Percentiles rank a stretch among this genome's conserved stretches.
These are phyloP conservation scores for Annulohypoxylon stygium DNA, from an alignment of 495 filamentous ascomycete genomes.

Conservation along the genomic window DNA sequence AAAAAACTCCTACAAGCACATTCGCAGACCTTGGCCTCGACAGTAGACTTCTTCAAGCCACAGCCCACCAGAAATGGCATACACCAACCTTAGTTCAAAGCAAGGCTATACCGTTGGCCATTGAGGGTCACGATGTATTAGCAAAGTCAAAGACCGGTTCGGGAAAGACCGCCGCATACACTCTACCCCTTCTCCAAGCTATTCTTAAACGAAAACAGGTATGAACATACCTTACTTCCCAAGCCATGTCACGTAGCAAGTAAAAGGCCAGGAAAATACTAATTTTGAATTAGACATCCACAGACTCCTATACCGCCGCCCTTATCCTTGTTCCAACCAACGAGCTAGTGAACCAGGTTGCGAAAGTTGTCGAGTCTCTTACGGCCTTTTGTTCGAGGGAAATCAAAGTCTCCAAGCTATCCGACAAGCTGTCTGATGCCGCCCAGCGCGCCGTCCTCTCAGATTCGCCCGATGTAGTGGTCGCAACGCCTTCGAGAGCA, in stretches of 20 bases:
- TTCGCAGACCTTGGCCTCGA: slow-evolving; percentile 80
- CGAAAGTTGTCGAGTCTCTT: slow-evolving; percentile 77
- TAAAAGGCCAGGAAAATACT: background rate
- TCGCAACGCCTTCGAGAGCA: slow-evolving; percentile 87
- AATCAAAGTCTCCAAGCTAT: slow-evolving; percentile 83
- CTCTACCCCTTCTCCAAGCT: slow-evolving; percentile 86
- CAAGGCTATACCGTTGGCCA: slow-evolving; percentile 86
- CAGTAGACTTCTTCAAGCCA: slow-evolving; percentile 83
- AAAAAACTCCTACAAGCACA: slow-evolving; percentile 43
- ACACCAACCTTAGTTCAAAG: slow-evolving; percentile 88
- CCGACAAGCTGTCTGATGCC: slow-evolving; percentile 86
- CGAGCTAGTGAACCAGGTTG: slow-evolving; percentile 92
- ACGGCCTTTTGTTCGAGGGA: slow-evolving; percentile 86
- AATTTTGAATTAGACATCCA: slow-evolving; percentile 47
- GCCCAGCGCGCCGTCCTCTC: slow-evolving; percentile 87
- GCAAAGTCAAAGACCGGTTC: slow-evolving; percentile 93
- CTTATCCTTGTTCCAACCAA: slow-evolving; percentile 94
- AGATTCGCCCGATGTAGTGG: slow-evolving; percentile 88
- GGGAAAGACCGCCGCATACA: slow-evolving; percentile 96
- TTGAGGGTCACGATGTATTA: slow-evolving; percentile 92
- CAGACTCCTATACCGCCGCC: slow-evolving; percentile 64
- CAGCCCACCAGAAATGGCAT: slow-evolving; percentile 84
- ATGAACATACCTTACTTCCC: slow-evolving; percentile 42
- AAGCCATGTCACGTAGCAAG: background rate
- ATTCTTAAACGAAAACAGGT: slow-evolving; percentile 83